Evolutionary conservation across 352 stramenopile species (phyloP).

Genomic region (Thraustochytrium striatum): DNA sequence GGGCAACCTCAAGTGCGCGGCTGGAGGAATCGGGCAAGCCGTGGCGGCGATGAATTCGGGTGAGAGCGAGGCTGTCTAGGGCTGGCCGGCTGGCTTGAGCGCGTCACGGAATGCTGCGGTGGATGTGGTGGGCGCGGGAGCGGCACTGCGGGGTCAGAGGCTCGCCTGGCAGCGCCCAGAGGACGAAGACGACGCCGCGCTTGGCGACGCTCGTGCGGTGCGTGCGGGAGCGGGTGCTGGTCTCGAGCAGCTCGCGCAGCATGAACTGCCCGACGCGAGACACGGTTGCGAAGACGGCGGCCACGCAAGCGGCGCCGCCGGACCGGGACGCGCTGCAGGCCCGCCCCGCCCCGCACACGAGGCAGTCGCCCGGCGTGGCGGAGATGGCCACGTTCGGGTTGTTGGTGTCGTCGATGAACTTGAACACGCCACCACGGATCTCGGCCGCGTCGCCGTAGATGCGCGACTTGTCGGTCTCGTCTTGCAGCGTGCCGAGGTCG

Average conservation of each 20-base stretch:
- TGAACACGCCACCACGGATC: conserved; percentile 41
- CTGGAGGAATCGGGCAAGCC: too few species aligned
- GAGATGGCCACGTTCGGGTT: conserved; percentile 38
- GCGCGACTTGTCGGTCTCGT: conserved; percentile 45
- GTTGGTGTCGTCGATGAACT: conserved; percentile 49
- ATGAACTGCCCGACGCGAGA: conserved; percentile 41
- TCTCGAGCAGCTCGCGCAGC: conserved; percentile 46
- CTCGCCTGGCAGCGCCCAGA: conserved; percentile 15
- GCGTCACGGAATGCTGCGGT: too few species aligned
- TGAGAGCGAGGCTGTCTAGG: too few species aligned
- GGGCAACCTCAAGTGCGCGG: too few species aligned
- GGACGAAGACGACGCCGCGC: conserved; percentile 36
- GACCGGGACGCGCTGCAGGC: neutral
- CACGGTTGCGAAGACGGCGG: conserved; percentile 2
- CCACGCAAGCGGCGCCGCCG: neutral
- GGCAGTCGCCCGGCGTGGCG: neutral
- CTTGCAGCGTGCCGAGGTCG: conserved; percentile 4
- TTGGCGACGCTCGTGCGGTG: conserved; percentile 40
- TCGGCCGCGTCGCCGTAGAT: conserved; percentile 46
- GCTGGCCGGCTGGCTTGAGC: too few species aligned
- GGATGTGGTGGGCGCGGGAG: conserved; percentile 24
- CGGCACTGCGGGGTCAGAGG: neutral
- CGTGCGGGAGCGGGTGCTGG: neutral
- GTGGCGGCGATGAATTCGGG: too few species aligned
- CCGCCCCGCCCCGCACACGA: neutral